Percentiles rank a stretch among this genome's conserved stretches.
phyloP scores from a whole-genome alignment of 108 stramenopile species.

The Cyclotella baltica region DNA sequence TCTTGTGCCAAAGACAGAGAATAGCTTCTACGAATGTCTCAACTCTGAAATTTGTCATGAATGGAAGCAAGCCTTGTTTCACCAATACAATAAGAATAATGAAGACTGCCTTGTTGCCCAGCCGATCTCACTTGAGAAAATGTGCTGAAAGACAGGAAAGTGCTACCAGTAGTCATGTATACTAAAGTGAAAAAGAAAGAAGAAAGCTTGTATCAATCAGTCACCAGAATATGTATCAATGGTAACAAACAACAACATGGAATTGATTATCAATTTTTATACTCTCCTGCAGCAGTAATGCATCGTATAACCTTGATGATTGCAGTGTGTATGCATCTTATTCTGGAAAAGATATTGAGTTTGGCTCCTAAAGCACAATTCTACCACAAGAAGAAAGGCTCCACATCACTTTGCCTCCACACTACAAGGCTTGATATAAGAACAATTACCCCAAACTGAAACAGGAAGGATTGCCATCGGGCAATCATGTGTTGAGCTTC shows the following conservation, averaged over 20 bases:
- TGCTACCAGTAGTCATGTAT: constrained; percentile 5
- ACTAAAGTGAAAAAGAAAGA: constrained; percentile 17
- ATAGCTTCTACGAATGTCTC: neutral
- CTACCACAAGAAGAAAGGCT: constrained; percentile 1
- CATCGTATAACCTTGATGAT: neutral
- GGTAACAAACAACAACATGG: too few relatives aligned
- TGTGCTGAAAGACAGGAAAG: neutral
- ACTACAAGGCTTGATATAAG: neutral
- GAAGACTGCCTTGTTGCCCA: neutral
- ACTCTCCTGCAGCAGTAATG: neutral
- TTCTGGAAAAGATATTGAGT: neutral
- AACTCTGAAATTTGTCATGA: neutral
- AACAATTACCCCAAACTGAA: neutral
- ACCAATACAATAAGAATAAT: constrained; percentile 5
- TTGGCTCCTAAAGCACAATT: constrained; percentile 12
- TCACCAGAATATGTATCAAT: too few relatives aligned
- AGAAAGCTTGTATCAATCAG: neutral
- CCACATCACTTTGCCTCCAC: neutral
- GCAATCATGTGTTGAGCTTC: constrained; percentile 7
- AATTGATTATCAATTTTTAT: too few relatives aligned
- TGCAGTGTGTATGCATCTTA: neutral
- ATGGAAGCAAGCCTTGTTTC: neutral
- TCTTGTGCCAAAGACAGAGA: neutral
- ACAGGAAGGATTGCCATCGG: neutral
- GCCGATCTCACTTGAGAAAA: neutral